Evolutionary conservation across 2,329 filamentous ascomycete species (phyloP), one percentile per base, ranked within the genome.

Genomic region (Ceratocystis eucalypticola): DNA sequence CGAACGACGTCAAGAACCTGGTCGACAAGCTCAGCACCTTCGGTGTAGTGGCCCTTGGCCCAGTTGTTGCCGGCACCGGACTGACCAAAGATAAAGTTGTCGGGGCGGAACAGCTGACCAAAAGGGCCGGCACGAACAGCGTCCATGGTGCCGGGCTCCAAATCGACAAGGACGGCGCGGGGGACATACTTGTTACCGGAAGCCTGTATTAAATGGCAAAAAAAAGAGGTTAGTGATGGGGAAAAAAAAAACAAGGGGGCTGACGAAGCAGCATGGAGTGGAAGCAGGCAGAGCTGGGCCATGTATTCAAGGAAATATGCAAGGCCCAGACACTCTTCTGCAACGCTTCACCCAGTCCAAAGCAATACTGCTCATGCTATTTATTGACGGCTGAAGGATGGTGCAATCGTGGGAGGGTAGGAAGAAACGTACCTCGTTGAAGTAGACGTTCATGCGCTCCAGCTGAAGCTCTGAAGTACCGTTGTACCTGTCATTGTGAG

Each of bases 51-150:
- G 82, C 94, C 94, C 88, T 97, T 99, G 80, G 94, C 94, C 94
- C 94, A 99, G 88, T 97, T 97, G 91, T 99, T 99, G 82, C 94
- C 94, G 78, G 94, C 94, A 85, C 94, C 93, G 74, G 94, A 97
- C 84, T 97, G 94, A 74, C 94, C 94, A 80, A 97, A 97, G 77
- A 97, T 91, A 81, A 97, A 97, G 88, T 97, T 99, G 84, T 99
- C 94, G 77, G 94, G 94, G 72, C 94, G 92, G 91, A 99, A 97
- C 73, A 99, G 91, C 83, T 96, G 89, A 74, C 94, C 94, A 78
- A 97, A 97, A 72, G 94, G 94, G 79, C 94, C 93, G 74, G 93
- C 90, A 78, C 93, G 93, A 82, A 99, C 93, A 73, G 94, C 94
- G 75, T 99, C 94, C 93, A 97, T 99, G 80, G 94, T 97, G 81